Evolutionary conservation across 192 early-diverging fungal genomes (phyloP).

Genomic region (Oehlia diaphana): DNA sequence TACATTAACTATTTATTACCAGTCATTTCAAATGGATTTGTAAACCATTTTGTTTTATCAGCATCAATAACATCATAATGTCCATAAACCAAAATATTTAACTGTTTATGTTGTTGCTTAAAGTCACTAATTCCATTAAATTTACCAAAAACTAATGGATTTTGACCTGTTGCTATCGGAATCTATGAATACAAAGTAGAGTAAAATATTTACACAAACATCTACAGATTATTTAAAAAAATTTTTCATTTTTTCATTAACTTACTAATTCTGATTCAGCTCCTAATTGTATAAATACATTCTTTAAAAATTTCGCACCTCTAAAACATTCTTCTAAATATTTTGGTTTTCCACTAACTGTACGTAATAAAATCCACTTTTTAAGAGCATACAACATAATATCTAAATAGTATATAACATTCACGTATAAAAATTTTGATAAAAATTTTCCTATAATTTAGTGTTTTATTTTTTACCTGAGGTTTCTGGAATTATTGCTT

Average conservation of each 20-base stretch:
- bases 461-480: too few relatives aligned
- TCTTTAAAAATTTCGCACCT: constrained; percentile 72
- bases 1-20: constrained; percentile 34
- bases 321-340: constrained; percentile 70
- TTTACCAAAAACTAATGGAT: constrained; percentile 71
- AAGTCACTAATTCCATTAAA: constrained; percentile 43
- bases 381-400: constrained; percentile 62
- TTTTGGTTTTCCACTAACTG: constrained; percentile 66
- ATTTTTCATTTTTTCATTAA: constrained; percentile 4
- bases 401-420: constrained; percentile 31
- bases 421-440: too few relatives aligned
- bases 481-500: too few relatives aligned
- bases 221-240: not conserved
- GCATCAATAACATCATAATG: constrained; percentile 84
- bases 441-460: too few relatives aligned
- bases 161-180: constrained; percentile 58
- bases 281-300: constrained; percentile 65
- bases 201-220: not conserved
- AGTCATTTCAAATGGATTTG: constrained; percentile 64
- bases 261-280: constrained; percentile 49
- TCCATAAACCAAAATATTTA: constrained; percentile 68
- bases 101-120: constrained; percentile 28
- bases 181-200: constrained; percentile 39
- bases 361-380: constrained; percentile 68
- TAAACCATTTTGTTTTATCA: constrained; percentile 62